Evolutionary conservation across 1,139 yeast genomes (phyloP).

Genomic region (Saccharomyces hybrid): DNA sequence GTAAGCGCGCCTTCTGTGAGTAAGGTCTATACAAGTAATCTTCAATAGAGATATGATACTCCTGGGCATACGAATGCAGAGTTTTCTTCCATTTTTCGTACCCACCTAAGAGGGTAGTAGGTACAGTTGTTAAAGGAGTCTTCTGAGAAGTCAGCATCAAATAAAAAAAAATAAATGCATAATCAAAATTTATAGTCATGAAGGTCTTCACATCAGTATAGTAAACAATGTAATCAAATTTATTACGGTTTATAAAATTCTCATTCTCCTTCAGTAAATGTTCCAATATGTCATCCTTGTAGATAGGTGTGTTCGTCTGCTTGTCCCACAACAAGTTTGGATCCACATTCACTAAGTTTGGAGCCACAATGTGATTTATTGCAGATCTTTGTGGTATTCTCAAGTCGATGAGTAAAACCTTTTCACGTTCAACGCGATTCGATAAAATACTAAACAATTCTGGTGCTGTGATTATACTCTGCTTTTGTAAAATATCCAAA

Average conservation of each 20-base stretch:
- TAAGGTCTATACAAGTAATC: conserved; percentile 22
- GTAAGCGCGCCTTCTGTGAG: conserved; percentile 7
- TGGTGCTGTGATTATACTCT: conserved; percentile 30
- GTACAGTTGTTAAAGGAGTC: conserved; percentile 16
- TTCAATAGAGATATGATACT: conserved; percentile 15
- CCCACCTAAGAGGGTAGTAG: conserved; percentile 29
- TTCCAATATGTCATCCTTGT: conserved; percentile 39
- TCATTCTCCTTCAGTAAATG: conserved; percentile 31
- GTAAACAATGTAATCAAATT: conserved; percentile 47
- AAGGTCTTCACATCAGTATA: conserved; percentile 40
- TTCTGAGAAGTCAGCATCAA: conserved; percentile 19
- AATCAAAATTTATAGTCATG: conserved; percentile 32
- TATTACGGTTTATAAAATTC: conserved; percentile 40
- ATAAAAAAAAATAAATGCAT: conserved; percentile 26
- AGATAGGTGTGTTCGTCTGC: conserved; percentile 23
- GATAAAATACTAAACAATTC: conserved; percentile 25
- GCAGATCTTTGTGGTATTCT: conserved; percentile 44
- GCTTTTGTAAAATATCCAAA: conserved; percentile 24
- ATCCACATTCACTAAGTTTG: conserved; percentile 50
- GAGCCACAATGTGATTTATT: conserved; percentile 45
- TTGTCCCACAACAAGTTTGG: conserved; percentile 39
- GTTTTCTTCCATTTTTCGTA: conserved; percentile 32
- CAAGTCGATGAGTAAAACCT: conserved; percentile 47
- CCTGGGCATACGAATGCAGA: conserved; percentile 15
- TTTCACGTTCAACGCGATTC: conserved; percentile 14